These are phyloP conservation scores for Periconia macrospinosa DNA, from an alignment of 2,329 filamentous ascomycete genomes.

Conservation along the genomic window DNA sequence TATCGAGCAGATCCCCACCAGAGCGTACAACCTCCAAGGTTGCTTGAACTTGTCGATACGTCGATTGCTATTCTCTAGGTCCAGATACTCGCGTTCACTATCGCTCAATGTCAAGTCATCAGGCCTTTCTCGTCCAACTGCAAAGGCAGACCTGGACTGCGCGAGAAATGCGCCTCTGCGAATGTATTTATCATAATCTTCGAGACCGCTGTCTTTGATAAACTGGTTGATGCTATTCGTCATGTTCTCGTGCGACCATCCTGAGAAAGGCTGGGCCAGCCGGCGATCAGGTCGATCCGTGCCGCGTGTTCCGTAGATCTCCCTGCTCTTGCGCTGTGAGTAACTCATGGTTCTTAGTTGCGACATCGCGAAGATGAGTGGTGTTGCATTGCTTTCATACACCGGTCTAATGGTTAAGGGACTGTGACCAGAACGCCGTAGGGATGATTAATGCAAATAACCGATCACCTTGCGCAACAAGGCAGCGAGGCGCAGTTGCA, in stretches of 20 bases:
- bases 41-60: constrained; percentile 26
- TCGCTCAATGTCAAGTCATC: constrained; percentile 17
- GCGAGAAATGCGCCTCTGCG: constrained; percentile 22
- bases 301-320: not conserved
- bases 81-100: constrained; percentile 11
- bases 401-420: not conserved
- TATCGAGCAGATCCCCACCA: constrained; percentile 20
- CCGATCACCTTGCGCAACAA: not conserved
- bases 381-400: not conserved
- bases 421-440: not conserved
- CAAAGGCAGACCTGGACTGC: constrained; percentile 19
- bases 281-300: constrained; percentile 18
- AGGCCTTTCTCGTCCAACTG: constrained; percentile 6
- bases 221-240: constrained; percentile 15
- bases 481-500: constrained; percentile 9
- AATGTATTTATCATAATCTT: constrained; percentile 22
- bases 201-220: constrained; percentile 13
- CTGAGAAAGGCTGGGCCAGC: constrained; percentile 19
- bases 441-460: not conserved
- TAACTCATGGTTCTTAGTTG: not conserved
- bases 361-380: not conserved
- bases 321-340: constrained; percentile 4
- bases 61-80: constrained; percentile 15
- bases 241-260: constrained; percentile 18
- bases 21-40: constrained; percentile 20